Conservation (phyloP, 2,329 filamentous ascomycete genomes). For the Emergomyces pasteurianus region DNA sequence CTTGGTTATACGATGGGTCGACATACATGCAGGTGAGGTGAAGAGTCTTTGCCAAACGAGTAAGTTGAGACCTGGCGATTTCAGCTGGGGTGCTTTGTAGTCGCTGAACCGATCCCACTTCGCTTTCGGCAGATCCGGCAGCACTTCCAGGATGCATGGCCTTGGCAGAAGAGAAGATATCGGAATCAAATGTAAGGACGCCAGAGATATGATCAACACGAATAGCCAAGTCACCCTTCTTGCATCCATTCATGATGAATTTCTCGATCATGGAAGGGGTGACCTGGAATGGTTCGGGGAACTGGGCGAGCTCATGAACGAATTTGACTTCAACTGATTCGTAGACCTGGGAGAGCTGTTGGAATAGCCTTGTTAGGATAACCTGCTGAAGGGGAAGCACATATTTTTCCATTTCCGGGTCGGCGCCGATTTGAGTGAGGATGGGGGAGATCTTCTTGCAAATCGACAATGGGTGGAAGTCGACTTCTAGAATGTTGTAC, state of each 20-base stretch:
- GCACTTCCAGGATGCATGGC: slow-evolving; percentile 73
- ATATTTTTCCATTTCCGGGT: slow-evolving; percentile 95
- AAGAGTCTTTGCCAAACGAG: slow-evolving; percentile 78
- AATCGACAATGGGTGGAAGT: slow-evolving; percentile 97
- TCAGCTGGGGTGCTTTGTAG: slow-evolving; percentile 96
- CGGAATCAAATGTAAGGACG: slow-evolving; percentile 91
- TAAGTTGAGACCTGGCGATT: slow-evolving; percentile 90
- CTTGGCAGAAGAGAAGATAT: slow-evolving; percentile 96
- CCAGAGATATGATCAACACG: slow-evolving; percentile 92
- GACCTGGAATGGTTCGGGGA: slow-evolving; percentile 94
- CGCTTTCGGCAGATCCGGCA: slow-evolving; percentile 76
- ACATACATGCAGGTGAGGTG: slow-evolving; percentile 94
- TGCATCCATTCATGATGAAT: slow-evolving; percentile 99
- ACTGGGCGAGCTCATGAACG: slow-evolving; percentile 84
- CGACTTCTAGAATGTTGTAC: slow-evolving; percentile 97
- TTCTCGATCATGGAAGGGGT: slow-evolving; percentile 87
- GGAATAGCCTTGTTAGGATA: slow-evolving; percentile 94
- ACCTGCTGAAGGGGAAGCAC: slow-evolving; percentile 93
- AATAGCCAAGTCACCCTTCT: slow-evolving; percentile 96
- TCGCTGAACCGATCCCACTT: slow-evolving; percentile 76
- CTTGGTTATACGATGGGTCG: slow-evolving; percentile 76
- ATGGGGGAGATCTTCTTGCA: slow-evolving; percentile 99
- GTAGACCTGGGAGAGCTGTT: slow-evolving; percentile 97
- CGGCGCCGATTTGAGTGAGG: slow-evolving; percentile 79
- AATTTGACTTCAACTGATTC: slow-evolving; percentile 93